A percentile compares a stretch with the other conserved stretches of the same genome.
Evolutionary conservation across 192 early-diverging fungal genomes (phyloP).

Genomic region (Linnemannia schmuckeri): DNA sequence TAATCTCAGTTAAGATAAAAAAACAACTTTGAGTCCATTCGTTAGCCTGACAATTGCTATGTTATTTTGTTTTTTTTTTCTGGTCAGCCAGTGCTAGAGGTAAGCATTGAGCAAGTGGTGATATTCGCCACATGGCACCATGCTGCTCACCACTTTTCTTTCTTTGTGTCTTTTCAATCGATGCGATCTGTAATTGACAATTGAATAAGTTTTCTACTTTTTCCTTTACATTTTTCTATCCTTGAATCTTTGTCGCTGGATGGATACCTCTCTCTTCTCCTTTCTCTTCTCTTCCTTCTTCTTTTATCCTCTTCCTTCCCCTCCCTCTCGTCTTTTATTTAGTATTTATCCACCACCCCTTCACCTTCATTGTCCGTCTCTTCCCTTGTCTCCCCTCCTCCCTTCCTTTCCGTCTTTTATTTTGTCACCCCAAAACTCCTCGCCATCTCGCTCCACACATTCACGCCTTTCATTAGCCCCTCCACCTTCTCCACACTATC

Average conservation of each 20-base stretch:
- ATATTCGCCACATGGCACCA: conserved; percentile 10
- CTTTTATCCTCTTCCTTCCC: not conserved
- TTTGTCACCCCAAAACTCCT: not conserved
- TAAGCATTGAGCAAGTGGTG: not conserved
- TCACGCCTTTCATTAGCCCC: not conserved
- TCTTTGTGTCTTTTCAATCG: not conserved
- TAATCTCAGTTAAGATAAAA: not conserved
- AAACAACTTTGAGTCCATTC: not conserved
- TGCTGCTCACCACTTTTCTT: not conserved
- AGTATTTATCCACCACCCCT: not conserved
- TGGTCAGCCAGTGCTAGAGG: no score
- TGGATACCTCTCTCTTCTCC: not conserved
- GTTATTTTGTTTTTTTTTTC: no score
- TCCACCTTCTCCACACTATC: not conserved
- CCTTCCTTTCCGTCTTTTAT: not conserved
- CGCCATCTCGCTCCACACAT: not conserved
- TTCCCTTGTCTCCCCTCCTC: not conserved
- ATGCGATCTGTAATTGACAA: not conserved
- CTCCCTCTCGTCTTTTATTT: not conserved
- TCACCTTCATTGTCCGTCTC: not conserved
- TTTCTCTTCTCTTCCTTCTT: not conserved
- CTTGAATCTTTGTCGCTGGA: not conserved
- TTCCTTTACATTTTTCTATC: not conserved
- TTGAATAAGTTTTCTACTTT: not conserved
- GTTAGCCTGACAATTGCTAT: not conserved